These are phyloP conservation scores for Ceratocystis variospora DNA, from an alignment of 2,329 filamentous ascomycete species.

Conservation along the genomic window DNA sequence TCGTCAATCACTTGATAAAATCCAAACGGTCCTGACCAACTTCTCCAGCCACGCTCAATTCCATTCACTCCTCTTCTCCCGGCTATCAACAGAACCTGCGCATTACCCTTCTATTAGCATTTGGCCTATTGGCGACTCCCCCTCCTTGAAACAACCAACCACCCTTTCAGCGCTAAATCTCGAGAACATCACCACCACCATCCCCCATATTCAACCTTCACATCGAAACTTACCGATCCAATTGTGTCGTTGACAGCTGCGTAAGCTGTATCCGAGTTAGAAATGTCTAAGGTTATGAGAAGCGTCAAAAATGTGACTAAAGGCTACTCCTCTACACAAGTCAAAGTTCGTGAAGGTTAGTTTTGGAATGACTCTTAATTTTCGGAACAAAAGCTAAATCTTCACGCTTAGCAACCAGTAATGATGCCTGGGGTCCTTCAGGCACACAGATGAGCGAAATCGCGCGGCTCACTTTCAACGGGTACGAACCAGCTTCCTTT, in stretches of 20 bases:
- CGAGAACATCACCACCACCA: background rate
- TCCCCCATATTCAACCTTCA: background rate
- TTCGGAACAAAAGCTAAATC: constrained; percentile 6
- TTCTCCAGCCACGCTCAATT: background rate
- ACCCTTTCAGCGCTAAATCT: background rate
- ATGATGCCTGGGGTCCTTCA: constrained; percentile 95
- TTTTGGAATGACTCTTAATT: constrained; percentile 18
- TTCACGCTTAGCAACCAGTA: constrained; percentile 68
- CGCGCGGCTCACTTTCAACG: constrained; percentile 93
- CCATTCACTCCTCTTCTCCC: background rate
- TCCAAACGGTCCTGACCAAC: background rate
- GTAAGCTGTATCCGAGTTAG: constrained; percentile 22
- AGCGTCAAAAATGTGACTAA: constrained; percentile 99
- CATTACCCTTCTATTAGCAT: background rate
- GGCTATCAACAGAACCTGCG: background rate
- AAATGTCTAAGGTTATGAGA: constrained; percentile 93
- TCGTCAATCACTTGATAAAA: background rate
- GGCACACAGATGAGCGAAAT: constrained; percentile 99
- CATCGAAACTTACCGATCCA: background rate
- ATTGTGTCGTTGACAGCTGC: constrained; percentile 12
- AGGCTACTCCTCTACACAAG: constrained; percentile 89
- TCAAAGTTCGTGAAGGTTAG: constrained; percentile 95
- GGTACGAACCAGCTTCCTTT: constrained; percentile 43
- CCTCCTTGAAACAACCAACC: background rate
- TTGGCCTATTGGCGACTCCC: background rate